Percentiles rank a stretch among this genome's conserved stretches.
These are phyloP conservation scores for Aspergillus sojae DNA, from an alignment of 2,329 filamentous ascomycete species.

Conservation along the genomic window DNA sequence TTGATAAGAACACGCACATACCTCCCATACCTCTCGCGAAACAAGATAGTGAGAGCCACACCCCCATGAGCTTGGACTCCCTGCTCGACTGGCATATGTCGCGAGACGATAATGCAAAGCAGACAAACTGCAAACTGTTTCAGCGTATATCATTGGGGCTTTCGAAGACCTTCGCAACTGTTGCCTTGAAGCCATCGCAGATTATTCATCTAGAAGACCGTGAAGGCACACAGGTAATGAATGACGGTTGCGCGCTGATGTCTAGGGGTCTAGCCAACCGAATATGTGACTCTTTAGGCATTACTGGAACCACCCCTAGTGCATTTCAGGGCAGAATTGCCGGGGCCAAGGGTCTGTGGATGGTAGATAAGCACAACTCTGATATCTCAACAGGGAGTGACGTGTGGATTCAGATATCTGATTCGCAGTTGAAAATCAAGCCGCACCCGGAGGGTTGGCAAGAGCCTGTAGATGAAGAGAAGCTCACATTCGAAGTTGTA, in stretches of 20 bases:
- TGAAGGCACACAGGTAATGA: slow-evolving; percentile 42
- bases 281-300: slow-evolving; percentile 49
- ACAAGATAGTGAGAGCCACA: slow-evolving; percentile 32
- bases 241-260: slow-evolving; percentile 58
- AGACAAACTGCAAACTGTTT: slow-evolving; percentile 50
- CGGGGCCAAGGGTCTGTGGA: slow-evolving; percentile 65
- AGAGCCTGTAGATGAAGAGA: slow-evolving; percentile 38
- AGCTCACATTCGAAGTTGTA: slow-evolving; percentile 61
- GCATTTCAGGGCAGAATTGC: slow-evolving; percentile 61
- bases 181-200: slow-evolving; percentile 39
- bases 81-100: slow-evolving; percentile 53
- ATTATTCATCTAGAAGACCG: slow-evolving; percentile 38
- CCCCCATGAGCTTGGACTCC: slow-evolving; percentile 40
- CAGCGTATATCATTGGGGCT: slow-evolving; percentile 46
- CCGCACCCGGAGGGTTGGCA: slow-evolving; percentile 42
- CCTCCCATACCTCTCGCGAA: slow-evolving; percentile 23
- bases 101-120: slow-evolving; percentile 34
- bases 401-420: slow-evolving; percentile 59
- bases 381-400: slow-evolving; percentile 27
- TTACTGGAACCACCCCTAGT: slow-evolving; percentile 49
- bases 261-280: slow-evolving; percentile 53
- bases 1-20: slow-evolving; percentile 21
- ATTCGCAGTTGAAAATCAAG: slow-evolving; percentile 61
- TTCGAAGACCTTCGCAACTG: slow-evolving; percentile 47
- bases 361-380: slow-evolving; percentile 50